Evolutionary conservation across 2,329 filamentous ascomycete genomes (phyloP), one percentile per base, ranked within the genome.

Genomic region (Ceratocystis alfenasii): DNA sequence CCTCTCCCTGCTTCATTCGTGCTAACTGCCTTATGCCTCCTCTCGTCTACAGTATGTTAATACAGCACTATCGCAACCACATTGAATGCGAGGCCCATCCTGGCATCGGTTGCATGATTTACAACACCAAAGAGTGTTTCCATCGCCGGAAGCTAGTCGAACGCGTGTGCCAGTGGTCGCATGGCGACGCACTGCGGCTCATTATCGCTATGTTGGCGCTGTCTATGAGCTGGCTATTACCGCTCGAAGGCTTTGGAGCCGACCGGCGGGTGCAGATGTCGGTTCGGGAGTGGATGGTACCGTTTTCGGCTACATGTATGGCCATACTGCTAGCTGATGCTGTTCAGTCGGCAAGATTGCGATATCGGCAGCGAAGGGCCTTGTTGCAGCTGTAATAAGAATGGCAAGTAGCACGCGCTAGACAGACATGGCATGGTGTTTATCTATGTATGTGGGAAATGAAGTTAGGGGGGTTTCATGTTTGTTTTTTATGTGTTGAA

Each of bases 51-150:
- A 84, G 82, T 1, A 72, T 84, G 0, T 72, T 86, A 4, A 86
- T 86, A 81, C 79, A 80, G 69, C 77, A 81, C 48, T 77, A 83
- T 17, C 77, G 84, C 66, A 79, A 84, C 67, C 84, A 87, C 69
- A 74, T 81, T 12, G 83, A 86, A 71, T 87, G 83, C 70, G 82
- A 85, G 70, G 80, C 79, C 22, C 76, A 80, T 0, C 81, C 81
- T 0, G 81, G 79, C 0, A 73, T 84, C 0, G 82, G 82, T 2
- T 84, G 82, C 70, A 74, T 84, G 8, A 78, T 84, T 10, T 80
- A 78, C 65, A 79, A 77, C 28, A 84, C 82, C 3, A 70, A 69
- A 0, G 75, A 71, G 1, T 85, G 82, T 68, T 70, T 74, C 1
- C 78, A 82, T 66, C 74, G 76, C 4, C 74, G 74, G 5, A 63